Evolutionary conservation across 768 basidiomycete species (phyloP), one percentile per base, ranked within the genome.

Genomic region (Agrocybe praecox): DNA sequence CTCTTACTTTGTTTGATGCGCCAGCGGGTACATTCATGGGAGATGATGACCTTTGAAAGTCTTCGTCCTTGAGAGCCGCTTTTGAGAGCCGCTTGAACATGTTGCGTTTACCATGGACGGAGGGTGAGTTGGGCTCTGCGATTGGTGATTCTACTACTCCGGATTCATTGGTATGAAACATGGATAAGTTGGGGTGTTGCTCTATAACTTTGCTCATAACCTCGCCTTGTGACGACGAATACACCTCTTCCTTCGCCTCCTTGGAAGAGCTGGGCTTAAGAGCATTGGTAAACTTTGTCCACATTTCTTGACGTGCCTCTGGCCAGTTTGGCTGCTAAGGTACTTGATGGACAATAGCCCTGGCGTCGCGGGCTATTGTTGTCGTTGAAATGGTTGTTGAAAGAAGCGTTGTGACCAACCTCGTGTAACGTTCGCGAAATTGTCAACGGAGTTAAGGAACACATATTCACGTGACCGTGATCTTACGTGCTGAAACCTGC

Each of bases 161-260:
- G 50, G 74, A 70, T 33, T 74, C 69, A 40, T 69, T 59, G 44
- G 71, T 62, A 56, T 84, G 80, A 58, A 85, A 85, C 57, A 84
- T 73, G 21, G 86, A 86, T 51, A 85, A 65, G 67, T 85, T 86
- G 21, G 83, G 84, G 56, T 87, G 84, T 53, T 85, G 83, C 66
- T 87, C 82, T 56, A 76, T 79, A 26, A 85, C 80, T 63, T 75
- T 77, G 48, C 72, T 68, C 62, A 86, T 67, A 19, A 86, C 82
- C 52, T 80, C 79, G 53, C 71, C 26, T 32, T 56, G 56, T 47
- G 70, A 67, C 22, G 69, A 65, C n/a, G 52, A 52, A 15, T 46
- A 43, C 23, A 47, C 50, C 17, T 36, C 68, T 54, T 53, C 71
- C 66, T 51, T 74, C 64, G 29, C 73, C 66, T 61, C 68, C 66